Percentiles rank a stretch among this genome's conserved stretches.
phyloP scores from a whole-genome alignment of 31 red algal species.

The Bonnemaisonia californica region DNA sequence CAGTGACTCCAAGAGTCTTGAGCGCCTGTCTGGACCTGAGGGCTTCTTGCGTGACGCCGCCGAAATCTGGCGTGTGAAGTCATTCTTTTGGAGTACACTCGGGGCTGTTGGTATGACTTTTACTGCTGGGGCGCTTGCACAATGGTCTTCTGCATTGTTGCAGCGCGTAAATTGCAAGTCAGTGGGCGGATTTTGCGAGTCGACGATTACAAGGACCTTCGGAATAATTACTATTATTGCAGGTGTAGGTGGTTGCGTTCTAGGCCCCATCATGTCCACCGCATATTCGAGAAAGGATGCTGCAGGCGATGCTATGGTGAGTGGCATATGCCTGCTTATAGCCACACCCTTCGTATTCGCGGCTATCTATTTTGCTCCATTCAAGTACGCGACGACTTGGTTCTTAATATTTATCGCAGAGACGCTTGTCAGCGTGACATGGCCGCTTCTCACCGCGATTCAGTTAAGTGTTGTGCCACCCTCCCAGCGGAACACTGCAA shows the following conservation, averaged over 20 bases:
- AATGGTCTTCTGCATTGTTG: slow-evolving; percentile 76
- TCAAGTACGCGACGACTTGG: slow-evolving; percentile 66
- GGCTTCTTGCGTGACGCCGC: slow-evolving; percentile 54
- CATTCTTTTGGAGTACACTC: slow-evolving; percentile 80
- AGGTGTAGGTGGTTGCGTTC: slow-evolving; percentile 67
- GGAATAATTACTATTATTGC: slow-evolving; percentile 74
- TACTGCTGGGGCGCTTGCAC: slow-evolving; percentile 77
- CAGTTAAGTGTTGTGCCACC: slow-evolving; percentile 75
- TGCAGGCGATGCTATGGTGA: slow-evolving; percentile 72
- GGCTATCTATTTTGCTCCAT: slow-evolving; percentile 68
- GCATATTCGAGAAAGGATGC: slow-evolving; percentile 47
- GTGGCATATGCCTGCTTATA: slow-evolving; percentile 52
- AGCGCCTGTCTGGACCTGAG: slow-evolving; percentile 31
- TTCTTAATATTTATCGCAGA: slow-evolving; percentile 69
- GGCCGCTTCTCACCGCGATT: slow-evolving; percentile 74
- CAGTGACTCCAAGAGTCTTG: slow-evolving; percentile 7
- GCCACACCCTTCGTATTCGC: slow-evolving; percentile 78
- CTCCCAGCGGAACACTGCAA: slow-evolving; percentile 66
- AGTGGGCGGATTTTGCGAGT: slow-evolving; percentile 47
- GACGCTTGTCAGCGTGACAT: slow-evolving; percentile 67
- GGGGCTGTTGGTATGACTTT: slow-evolving; percentile 81
- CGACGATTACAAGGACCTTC: slow-evolving; percentile 83
- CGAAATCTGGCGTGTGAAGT: slow-evolving; percentile 53
- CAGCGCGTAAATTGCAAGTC: slow-evolving; percentile 81
- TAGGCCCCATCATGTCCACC: slow-evolving; percentile 65